A percentile compares a stretch with the other conserved stretches of the same genome.
phyloP scores from a whole-genome alignment of 345 rosid species.

The Litchi chinensis region DNA sequence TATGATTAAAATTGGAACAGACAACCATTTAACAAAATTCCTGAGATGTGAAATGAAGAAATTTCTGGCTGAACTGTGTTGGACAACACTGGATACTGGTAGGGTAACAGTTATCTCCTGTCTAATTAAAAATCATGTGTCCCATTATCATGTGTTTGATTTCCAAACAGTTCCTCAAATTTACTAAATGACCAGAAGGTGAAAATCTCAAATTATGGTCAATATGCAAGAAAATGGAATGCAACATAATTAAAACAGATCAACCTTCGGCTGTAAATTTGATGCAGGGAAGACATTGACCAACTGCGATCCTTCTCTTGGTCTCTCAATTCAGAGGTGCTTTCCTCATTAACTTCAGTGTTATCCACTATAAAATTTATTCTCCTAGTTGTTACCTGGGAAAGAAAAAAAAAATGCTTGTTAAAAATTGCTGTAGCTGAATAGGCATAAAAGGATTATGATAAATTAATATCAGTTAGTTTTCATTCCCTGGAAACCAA shows the following conservation, averaged over 20 bases:
- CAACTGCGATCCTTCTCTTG: conserved; percentile 86
- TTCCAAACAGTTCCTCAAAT: background rate
- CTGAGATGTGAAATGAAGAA: background rate
- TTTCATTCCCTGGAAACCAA: conserved; percentile 14
- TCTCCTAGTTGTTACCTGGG: conserved; percentile 83
- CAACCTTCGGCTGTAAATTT: conserved; percentile 90
- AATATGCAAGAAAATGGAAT: conserved; percentile 5
- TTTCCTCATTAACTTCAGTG: conserved; percentile 51
- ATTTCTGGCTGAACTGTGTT: background rate
- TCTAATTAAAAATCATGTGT: background rate
- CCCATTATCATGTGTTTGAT: background rate
- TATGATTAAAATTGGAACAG: too few species aligned
- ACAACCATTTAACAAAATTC: background rate
- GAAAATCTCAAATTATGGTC: conserved; percentile 13
- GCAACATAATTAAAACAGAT: conserved; percentile 3
- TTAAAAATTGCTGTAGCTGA: background rate
- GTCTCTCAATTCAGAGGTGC: conserved; percentile 46
- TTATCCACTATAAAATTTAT: conserved; percentile 85
- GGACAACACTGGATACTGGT: background rate
- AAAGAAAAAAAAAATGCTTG: background rate
- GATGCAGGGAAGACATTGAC: conserved; percentile 89
- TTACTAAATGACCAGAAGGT: background rate
- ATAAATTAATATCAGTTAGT: background rate
- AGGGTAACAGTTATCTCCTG: background rate
- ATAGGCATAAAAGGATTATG: background rate